Evolutionary conservation across 352 stramenopile genomes (phyloP), one percentile per base, ranked within the genome.

Genomic region (Pythium brassicae): DNA sequence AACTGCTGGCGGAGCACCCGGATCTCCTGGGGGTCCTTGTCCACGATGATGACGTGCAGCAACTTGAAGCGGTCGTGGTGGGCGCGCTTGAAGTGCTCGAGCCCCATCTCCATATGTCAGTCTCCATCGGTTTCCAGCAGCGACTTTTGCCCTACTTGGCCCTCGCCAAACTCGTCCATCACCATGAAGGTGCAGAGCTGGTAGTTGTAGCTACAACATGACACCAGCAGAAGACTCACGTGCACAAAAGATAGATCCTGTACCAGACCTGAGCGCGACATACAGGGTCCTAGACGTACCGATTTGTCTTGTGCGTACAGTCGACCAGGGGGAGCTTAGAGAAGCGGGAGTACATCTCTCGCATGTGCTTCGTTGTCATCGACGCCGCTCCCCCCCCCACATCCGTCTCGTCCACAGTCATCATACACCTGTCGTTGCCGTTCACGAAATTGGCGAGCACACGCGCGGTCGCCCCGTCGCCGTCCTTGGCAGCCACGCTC

Each of bases 11-110:
- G 19, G 11, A 74, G 15, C 1, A 70, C 43, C 17, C 49, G 23
- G 45, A 72, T 68, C 51, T 68, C 64, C 15, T 65, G 64, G 12
- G 68, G 34, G 32, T 73, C 54, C 40, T 73, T 69, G 52, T 73
- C 57, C 1, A 69, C 61, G 12, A 73, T 62, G 4, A 73, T 59
- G 5, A 69, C 58, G 7, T 54, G 7, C 4, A 69, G 8, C 15
- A 62, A 32, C 27, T 66, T 47, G 0, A 14, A 12, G 0, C 25
- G 1, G 2, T 62, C 57, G 0, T 57, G 45, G n/a, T 73, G 29
- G 0, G 53, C 53, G 0, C 57, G 56, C 32, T 55, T 54, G 29
- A 73, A 73, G 35, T n/a, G n/a, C n/a, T n/a, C n/a, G n/a, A n/a
- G n/a, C n/a, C n/a, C n/a, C n/a, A n/a, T n/a, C n/a, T 73, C 34